phyloP scores from a whole-genome alignment of 768 basidiomycete species.

The Naganishia randhawae region DNA sequence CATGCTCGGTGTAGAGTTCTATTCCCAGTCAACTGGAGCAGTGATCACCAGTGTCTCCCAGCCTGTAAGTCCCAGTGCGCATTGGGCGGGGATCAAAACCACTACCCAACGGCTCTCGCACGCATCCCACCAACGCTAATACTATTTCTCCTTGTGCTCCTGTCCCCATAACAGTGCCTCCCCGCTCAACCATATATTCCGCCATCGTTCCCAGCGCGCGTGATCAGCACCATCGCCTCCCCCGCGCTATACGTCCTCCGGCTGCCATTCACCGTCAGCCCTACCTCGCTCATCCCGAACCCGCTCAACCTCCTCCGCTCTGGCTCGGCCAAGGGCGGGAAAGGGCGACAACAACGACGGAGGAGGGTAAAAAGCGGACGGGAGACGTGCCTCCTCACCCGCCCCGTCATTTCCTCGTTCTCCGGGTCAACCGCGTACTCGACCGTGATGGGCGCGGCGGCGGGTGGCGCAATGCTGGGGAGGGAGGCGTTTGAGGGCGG shows the following conservation, averaged over 20 bases:
- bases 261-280: slow-evolving; percentile 6
- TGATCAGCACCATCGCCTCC: background rate
- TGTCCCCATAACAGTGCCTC: slow-evolving; percentile 16
- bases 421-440: background rate
- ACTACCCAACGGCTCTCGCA: too few relatives aligned
- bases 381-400: slow-evolving; percentile 15
- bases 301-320: slow-evolving; percentile 20
- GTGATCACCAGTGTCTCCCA: slow-evolving; percentile 19
- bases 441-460: background rate
- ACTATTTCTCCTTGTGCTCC: background rate
- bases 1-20: slow-evolving; percentile 45
- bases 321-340: background rate
- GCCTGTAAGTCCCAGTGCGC: slow-evolving; percentile 22
- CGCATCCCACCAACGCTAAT: too few relatives aligned
- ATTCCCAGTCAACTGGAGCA: slow-evolving; percentile 22
- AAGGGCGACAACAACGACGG: too few relatives aligned
- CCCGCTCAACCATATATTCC: slow-evolving; percentile 21
- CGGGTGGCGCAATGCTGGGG: too few relatives aligned
- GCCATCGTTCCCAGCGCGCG: slow-evolving; percentile 1
- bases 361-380: background rate
- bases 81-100: too few relatives aligned
- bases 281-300: background rate
- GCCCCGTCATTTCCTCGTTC: slow-evolving; percentile 24
- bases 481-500: slow-evolving; percentile 1
- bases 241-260: slow-evolving; percentile 2